Evolutionary conservation across 345 rosid genomes (phyloP), one percentile per base, ranked within the genome.

Genomic region (Pistacia vera): DNA sequence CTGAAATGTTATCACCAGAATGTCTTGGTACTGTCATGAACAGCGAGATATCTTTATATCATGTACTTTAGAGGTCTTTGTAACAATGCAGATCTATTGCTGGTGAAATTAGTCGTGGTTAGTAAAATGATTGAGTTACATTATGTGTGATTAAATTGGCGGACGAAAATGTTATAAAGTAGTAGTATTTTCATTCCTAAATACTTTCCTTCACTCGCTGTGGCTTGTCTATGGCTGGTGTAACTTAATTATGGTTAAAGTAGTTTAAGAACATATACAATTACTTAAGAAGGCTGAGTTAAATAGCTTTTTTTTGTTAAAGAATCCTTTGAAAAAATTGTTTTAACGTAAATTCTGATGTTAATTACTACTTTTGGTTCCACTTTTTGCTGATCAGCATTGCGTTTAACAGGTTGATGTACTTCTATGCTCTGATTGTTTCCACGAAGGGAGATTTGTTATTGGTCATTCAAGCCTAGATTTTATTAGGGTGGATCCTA

Each of bases 391-490:
- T 78, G 56, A 80, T 78, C 44, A 25, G 61, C 63, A 33, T 83
- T 77, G 79, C 67, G 56, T 79, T 77, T 82, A 71, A 77, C 92
- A 95, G 99, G 97, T 82, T 78, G 99, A 93, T 79, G 44, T 86
- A 46, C 83, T 91, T 44, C 82, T 93, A 71, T 96, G 99, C 80
- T 75, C 80, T 48, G 85, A 86, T 79, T 96, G 99, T 83, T 96
- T 90, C 81, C 95, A 96, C 75, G 86, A 91, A 69, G 97, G 97
- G 74, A 92, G 90, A 84, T 93, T 88, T 83, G 93, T 93, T 72
- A 81, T 75, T 78, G 85, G 96, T 72, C 99, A 93, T 87, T 93
- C 98, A 61, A 92, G 97, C 85, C 78, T 96, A 79, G 98, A 96
- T 87, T 96, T 91, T 83, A 73, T 83, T 38, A 91, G 83, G 81